Evolutionary conservation across 129 eudicot genomes (phyloP), one percentile per base, ranked within the genome.

Genomic region (Rutidosis leptorrhynchoides): DNA sequence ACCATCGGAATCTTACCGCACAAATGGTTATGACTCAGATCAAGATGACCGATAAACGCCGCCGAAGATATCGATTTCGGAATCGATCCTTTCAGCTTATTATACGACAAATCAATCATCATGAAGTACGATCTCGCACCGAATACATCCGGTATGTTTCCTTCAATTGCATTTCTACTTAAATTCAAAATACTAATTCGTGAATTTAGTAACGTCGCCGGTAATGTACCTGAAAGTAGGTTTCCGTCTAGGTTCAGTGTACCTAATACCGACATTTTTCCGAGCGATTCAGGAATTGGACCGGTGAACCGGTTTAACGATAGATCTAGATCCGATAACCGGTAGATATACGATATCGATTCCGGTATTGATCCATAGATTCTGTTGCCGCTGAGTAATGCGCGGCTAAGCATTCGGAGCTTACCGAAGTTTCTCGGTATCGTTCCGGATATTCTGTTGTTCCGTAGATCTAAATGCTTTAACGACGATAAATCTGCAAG

Each of bases 381-480:
- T 16, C 63, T 72, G 71, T 85, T 85, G 4, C 80, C 46, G 57
- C 92, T 88, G 0, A 93, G 63, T 29, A 93, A 49, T 0, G 90
- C 89, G 22, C 98, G 84, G 62, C 96, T 86, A 60, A 93, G 14
- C 98, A 88, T 93, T 19, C 84, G 62, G 21, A 93, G 84, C 65
- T 78, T 84, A 23, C 98, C 96, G 58, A 93, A 35, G 61, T 89
- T 59, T 23, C 62, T 33, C 0, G 98, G 98, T 14, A 93, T 57
- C 0, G 83, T 59, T 1, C 93, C 96, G 1, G 85, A 61, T 15
- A 93, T 74, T 29, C 52, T 42, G 80, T 93, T 93, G 49, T 78
- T 81, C 15, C 96, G 76, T 7, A 93, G 81, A 74, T 93, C 98
- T 17, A 93, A 48, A 69, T 93, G 98, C 92, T 85, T 93, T 25